Base-by-base conservation (phyloP, 352 stramenopile species). In the Phytophthora multivora region DNA sequence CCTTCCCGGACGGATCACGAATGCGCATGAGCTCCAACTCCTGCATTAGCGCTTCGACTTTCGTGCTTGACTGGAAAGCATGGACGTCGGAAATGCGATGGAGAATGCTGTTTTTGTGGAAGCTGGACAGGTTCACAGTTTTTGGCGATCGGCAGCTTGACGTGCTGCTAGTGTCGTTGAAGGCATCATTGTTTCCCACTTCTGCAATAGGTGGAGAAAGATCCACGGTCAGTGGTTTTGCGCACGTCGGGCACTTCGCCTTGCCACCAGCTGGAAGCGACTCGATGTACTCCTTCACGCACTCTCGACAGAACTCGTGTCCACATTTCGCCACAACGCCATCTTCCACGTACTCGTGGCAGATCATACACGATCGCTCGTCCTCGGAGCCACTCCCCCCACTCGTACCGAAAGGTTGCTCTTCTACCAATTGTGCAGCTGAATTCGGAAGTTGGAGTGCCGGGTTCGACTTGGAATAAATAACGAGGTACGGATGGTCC, bases 401-500 rank as follows among this genome's bases (percentile, higher is more conserved):
- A 25, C 67, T 69, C 2, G 54, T 62, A 16, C 68, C 56, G n/a
- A 95, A 77, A 2, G 85, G 83, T 54, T 86, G 75, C 28, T 93
- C 71, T 68, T 92, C 73, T 0, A 90, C 61, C 19, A 93, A 66
- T 6, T 79, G 30, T 51, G 68, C 30, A 76, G 63, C 64, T 41
- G 66, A 64, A 16, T 47, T 71, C 15, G 86, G 82, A 0, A 91
- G 51, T 53, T 93, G 83, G 11, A 96, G 53, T 8, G 85, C 85
- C 6, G 85, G 87, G 36, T 96, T 96, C 4, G 82, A 91, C 58
- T 96, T 96, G 11, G 87, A 96, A 45, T 92, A 96, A 48, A 92
- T 96, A 11, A 95, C 98, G 11, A 99, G 80, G 72, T 99, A 99
- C 10, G 98, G 98, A 69, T 99, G 98, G 70, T 99, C 97, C 3